Evolutionary conservation across 73 alveolate genomes (phyloP).

Genomic region (Symbiodinium natans): DNA sequence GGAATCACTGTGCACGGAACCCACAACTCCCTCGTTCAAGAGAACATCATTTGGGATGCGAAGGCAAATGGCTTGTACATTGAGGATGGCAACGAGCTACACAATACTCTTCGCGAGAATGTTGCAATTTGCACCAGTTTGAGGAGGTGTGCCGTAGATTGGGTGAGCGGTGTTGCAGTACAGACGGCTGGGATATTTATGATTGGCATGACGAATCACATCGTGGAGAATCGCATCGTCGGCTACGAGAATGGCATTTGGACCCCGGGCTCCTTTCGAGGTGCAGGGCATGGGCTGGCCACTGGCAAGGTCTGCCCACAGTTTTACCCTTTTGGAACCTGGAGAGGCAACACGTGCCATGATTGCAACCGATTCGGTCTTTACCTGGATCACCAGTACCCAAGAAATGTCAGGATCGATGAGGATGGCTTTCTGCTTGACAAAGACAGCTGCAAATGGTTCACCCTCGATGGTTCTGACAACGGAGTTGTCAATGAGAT

Average conservation of each 20-base stretch:
- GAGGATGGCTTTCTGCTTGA: conserved; percentile 67
- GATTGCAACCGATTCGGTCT: conserved; percentile 62
- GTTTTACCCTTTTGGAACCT: conserved; percentile 61
- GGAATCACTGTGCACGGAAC: conserved; percentile 82
- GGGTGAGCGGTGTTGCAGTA: conserved; percentile 62
- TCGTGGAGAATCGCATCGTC: conserved; percentile 58
- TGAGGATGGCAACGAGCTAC: conserved; percentile 67
- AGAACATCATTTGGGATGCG: conserved; percentile 63
- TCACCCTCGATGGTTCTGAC: conserved; percentile 39
- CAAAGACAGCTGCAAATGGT: conserved; percentile 86
- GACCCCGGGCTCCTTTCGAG: conserved; percentile 88
- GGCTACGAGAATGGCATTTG: conserved; percentile 74
- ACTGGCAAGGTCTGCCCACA: conserved; percentile 50
- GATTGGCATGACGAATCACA: conserved; percentile 84
- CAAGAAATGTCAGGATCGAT: conserved; percentile 55
- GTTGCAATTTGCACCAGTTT: conserved; percentile 43
- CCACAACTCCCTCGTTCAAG: conserved; percentile 51
- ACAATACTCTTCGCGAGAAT: conserved; percentile 30
- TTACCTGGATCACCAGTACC: conserved; percentile 68
- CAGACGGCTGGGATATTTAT: conserved; percentile 75
- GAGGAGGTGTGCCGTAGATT: conserved; percentile 42
- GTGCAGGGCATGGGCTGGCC: conserved; percentile 77
- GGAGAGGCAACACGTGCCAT: conserved; percentile 87
- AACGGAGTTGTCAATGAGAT: conserved; percentile 64
- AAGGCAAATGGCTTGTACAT: conserved; percentile 77